Percentiles rank a stretch among this genome's conserved stretches.
These are phyloP conservation scores for Eimeria acervulina DNA, from an alignment of 169 alveolate species.

Conservation along the genomic window DNA sequence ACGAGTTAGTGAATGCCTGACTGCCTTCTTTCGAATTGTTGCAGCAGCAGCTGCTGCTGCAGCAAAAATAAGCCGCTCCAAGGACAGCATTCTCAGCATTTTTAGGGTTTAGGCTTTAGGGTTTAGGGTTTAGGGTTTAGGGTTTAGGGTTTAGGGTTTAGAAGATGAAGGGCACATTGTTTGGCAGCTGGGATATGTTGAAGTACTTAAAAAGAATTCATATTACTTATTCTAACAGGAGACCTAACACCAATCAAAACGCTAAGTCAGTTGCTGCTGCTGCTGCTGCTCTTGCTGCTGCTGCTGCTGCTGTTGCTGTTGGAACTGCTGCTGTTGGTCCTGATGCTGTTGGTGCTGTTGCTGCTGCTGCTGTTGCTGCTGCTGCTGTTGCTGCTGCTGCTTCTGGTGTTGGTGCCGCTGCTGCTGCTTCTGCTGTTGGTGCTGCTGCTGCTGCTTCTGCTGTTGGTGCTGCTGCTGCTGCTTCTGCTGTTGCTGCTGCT, in stretches of 20 bases:
- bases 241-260: not conserved
- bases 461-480: not conserved
- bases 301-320: not conserved
- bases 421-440: not conserved
- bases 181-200: conserved; percentile 9
- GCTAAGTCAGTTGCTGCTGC: conserved; percentile 16
- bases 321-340: no score
- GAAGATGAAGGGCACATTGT: conserved; percentile 20
- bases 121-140: conserved; percentile 1
- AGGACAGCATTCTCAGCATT: not conserved
- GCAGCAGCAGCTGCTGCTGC: not conserved
- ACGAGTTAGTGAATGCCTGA: not conserved
- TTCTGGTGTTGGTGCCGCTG: not conserved
- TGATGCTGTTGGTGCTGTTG: not conserved
- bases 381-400: not conserved
- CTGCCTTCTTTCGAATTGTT: not conserved
- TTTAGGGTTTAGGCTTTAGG: conserved; percentile 44
- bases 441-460: conserved; percentile 13
- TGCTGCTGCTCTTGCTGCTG: not conserved
- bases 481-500: not conserved
- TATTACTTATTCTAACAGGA: not conserved
- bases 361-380: not conserved
- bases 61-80: not conserved
- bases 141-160: not conserved
- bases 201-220: not conserved